phyloP scores from a whole-genome alignment of 2,329 filamentous ascomycete species.

The Paraphoma sp. region DNA sequence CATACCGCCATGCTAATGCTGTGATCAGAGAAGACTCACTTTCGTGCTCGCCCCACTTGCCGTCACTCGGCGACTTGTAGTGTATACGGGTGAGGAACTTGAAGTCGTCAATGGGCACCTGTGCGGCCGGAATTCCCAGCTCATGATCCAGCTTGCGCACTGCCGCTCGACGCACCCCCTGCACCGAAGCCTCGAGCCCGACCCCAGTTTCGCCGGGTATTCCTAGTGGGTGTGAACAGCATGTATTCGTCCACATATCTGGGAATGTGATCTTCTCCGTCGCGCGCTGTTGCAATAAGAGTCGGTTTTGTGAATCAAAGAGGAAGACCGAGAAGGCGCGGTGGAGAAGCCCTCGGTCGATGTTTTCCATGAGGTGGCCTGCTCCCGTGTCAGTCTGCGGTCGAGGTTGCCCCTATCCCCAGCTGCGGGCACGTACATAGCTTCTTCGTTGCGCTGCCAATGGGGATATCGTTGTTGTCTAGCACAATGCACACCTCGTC shows the following conservation, averaged over 20 bases:
- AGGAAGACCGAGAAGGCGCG: conserved; percentile 98
- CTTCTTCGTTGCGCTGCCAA: conserved; percentile 98
- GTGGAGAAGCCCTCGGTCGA: conserved; percentile 93
- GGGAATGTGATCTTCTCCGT: conserved; percentile 98
- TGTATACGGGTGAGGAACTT: conserved; percentile 95
- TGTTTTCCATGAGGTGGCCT: conserved; percentile 99
- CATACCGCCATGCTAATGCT: background rate
- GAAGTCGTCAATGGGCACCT: conserved; percentile 91
- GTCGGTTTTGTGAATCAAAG: conserved; percentile 90
- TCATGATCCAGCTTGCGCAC: conserved; percentile 95
- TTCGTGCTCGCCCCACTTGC: conserved; percentile 99
- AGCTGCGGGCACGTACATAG: conserved; percentile 71
- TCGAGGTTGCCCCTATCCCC: background rate
- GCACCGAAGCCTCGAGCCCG: conserved; percentile 78
- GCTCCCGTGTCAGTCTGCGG: conserved; percentile 14
- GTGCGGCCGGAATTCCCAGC: conserved; percentile 85
- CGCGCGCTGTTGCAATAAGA: conserved; percentile 94
- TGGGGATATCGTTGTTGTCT: conserved; percentile 88
- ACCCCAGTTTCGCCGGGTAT: conserved; percentile 90
- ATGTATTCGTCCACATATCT: conserved; percentile 99
- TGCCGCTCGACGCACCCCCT: conserved; percentile 89
- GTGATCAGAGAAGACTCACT: conserved; percentile 63
- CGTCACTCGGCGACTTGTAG: conserved; percentile 96
- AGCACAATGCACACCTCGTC: conserved; percentile 98
- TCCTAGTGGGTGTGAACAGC: conserved; percentile 95